phyloP scores from a whole-genome alignment of 441 rosid species.

The Populus hybrid region DNA sequence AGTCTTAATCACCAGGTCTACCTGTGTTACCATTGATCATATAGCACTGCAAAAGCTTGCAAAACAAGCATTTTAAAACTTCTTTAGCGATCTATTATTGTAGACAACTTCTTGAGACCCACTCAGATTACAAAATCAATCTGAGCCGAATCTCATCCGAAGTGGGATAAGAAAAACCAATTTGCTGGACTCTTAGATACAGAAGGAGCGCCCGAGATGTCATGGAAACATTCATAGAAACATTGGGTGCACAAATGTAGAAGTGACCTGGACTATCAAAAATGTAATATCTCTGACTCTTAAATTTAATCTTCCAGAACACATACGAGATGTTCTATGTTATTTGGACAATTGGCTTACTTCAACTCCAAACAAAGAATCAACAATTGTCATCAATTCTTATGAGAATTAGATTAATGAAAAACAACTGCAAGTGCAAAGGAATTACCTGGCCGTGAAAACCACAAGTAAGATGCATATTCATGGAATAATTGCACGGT shows the following conservation, averaged over 20 bases:
- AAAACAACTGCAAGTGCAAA: not conserved
- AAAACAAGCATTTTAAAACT: not conserved
- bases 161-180: not conserved
- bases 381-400: not conserved
- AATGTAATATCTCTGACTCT: no score
- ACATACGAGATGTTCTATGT: not conserved
- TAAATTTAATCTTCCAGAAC: not conserved
- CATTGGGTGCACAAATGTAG: no score
- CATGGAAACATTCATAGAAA: no score
- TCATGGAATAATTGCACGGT: slow-evolving; percentile 14
- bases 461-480: not conserved
- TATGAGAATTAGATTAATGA: not conserved
- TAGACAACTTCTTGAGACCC: no score
- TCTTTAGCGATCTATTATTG: not conserved
- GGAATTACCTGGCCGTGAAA: slow-evolving; percentile 1
- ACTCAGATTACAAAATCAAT: no score
- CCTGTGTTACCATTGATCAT: not conserved
- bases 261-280: no score
- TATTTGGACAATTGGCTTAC: not conserved
- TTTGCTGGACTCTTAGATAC: no score
- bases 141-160: not conserved
- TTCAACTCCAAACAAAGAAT: not conserved
- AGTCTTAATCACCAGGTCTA: not conserved
- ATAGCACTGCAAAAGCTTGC: not conserved
- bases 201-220: no score